These are phyloP conservation scores for Thuja plicata DNA, from an alignment of 83 land plant genomes.

Conservation along the genomic window DNA sequence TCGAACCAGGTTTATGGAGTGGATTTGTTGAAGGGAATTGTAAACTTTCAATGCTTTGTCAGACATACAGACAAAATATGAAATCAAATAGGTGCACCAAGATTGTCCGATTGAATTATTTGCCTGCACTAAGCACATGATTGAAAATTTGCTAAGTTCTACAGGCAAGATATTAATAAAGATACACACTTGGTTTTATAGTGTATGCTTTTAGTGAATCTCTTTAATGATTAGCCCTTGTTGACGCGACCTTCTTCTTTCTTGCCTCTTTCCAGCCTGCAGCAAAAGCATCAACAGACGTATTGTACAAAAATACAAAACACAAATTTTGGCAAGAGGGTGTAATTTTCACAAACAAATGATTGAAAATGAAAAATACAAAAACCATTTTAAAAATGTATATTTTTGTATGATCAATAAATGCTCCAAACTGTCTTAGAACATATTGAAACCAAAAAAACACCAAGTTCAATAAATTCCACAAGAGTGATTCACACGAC, in stretches of 20 bases:
- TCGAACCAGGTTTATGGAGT: too few relatives aligned
- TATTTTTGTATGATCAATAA: neutral
- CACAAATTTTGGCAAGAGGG: too few relatives aligned
- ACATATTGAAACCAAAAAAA: neutral
- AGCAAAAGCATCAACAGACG: neutral
- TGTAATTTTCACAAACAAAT: neutral
- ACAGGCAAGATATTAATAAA: neutral
- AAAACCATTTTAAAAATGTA: neutral
- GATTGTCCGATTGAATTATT: too few relatives aligned
- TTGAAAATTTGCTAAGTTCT: neutral
- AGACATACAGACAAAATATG: too few relatives aligned
- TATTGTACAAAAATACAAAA: neutral
- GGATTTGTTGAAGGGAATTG: too few relatives aligned
- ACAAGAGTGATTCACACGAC: too few relatives aligned
- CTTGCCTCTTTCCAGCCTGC: conserved; percentile 4
- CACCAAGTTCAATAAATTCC: too few relatives aligned
- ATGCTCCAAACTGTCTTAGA: neutral
- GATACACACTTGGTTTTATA: neutral
- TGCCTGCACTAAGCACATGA: too few relatives aligned
- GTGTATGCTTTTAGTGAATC: neutral
- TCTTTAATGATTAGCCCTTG: neutral
- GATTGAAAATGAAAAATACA: neutral
- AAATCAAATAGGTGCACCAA: too few relatives aligned
- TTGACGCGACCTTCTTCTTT: neutral
- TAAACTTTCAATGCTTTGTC: too few relatives aligned